These are phyloP conservation scores for Letharia columbiana DNA, from an alignment of 495 filamentous ascomycete genomes.

Conservation along the genomic window DNA sequence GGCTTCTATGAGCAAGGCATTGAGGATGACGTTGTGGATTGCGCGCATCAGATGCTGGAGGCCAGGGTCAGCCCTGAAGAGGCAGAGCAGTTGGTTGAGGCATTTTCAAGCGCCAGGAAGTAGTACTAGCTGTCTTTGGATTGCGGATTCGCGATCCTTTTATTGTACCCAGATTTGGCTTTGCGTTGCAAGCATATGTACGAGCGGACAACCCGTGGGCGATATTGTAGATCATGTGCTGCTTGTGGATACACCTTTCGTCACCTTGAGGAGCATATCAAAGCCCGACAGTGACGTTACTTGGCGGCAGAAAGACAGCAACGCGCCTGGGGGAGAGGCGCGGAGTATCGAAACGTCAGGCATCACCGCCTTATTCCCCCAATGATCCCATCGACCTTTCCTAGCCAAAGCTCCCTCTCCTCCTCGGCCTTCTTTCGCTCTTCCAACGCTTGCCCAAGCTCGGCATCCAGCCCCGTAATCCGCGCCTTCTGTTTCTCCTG, in stretches of 20 bases:
- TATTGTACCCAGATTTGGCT: neutral
- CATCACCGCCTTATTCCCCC: constrained; percentile 34
- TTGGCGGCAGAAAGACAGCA: neutral
- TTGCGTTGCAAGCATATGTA: neutral
- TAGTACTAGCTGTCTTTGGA: neutral
- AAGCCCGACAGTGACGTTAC: neutral
- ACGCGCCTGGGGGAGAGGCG: neutral
- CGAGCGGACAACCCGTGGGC: neutral
- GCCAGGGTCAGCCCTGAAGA: constrained; percentile 60
- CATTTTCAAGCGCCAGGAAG: constrained; percentile 40
- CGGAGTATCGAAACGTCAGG: neutral
- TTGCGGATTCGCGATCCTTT: neutral
- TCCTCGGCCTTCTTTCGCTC: constrained; percentile 60
- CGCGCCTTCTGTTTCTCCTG: constrained; percentile 70
- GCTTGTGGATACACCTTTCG: neutral
- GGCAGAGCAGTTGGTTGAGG: constrained; percentile 53
- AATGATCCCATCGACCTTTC: constrained; percentile 60
- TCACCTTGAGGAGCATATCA: neutral
- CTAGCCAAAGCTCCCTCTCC: constrained; percentile 61
- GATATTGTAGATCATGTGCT: neutral
- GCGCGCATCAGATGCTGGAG: constrained; percentile 57
- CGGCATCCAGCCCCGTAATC: constrained; percentile 66
- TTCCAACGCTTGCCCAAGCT: constrained; percentile 64
- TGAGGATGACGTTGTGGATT: constrained; percentile 56
- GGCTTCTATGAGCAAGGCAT: constrained; percentile 55